Evolutionary conservation across 2,329 filamentous ascomycete genomes (phyloP).

Genomic region (Hymenoscyphus infarciens): DNA sequence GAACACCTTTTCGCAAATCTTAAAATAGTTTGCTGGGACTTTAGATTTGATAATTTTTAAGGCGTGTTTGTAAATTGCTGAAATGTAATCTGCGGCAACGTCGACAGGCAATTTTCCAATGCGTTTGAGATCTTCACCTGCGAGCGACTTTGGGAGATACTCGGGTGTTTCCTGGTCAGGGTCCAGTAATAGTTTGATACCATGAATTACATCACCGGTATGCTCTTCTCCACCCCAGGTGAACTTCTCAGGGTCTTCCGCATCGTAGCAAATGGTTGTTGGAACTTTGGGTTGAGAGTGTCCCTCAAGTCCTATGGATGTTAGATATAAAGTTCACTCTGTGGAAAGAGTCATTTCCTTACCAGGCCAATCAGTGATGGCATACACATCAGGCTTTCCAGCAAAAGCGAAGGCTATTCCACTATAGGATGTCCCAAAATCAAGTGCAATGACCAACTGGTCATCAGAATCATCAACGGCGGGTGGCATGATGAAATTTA

Average conservation of each 20-base stretch:
- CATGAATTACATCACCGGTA: slow-evolving; percentile 14
- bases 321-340: background rate
- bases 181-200: slow-evolving; percentile 31
- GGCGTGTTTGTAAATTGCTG: slow-evolving; percentile 42
- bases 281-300: slow-evolving; percentile 16
- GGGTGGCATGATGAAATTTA: background rate
- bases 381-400: slow-evolving; percentile 7
- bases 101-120: slow-evolving; percentile 47
- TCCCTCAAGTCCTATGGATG: slow-evolving; percentile 9
- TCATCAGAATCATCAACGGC: background rate
- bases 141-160: slow-evolving; percentile 17
- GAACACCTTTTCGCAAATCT: slow-evolving; percentile 47
- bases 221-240: slow-evolving; percentile 19
- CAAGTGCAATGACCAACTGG: background rate
- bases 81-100: slow-evolving; percentile 38
- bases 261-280: slow-evolving; percentile 18
- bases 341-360: background rate
- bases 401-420: slow-evolving; percentile 22
- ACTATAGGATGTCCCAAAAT: background rate
- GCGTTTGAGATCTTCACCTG: slow-evolving; percentile 35
- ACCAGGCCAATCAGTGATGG: slow-evolving; percentile 25
- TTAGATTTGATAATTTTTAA: slow-evolving; percentile 42
- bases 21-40: slow-evolving; percentile 42
- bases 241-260: background rate
- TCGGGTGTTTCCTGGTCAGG: slow-evolving; percentile 22